Evolutionary conservation across 768 basidiomycete species (phyloP), one percentile per base, ranked within the genome.

Genomic region (Termitomyces sp.): DNA sequence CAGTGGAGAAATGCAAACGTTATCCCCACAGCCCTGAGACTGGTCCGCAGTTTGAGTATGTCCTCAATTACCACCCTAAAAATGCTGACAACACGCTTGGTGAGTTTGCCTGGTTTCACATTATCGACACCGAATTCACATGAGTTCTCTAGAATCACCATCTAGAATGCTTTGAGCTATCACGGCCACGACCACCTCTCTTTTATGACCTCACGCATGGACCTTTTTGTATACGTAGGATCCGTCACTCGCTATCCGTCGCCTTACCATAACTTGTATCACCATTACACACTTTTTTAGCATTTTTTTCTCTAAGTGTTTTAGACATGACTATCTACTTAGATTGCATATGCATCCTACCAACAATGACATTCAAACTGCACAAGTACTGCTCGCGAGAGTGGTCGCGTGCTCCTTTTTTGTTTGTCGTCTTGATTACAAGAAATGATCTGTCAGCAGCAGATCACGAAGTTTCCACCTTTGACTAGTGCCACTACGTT

Each of bases 1-100:
- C 75, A 3, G 89, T 91, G 49, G 88, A 87, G 70, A 91, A 91
- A 74, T 89, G 79, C 74, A 81, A 77, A 46, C 77, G 86, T 9
- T 90, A 83, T 69, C 87, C 87, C 0, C 80, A 85, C 66, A 87
- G 86, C 64, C 89, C 89, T 15, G 89, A 91, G 72, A 91, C 89
- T 2, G 88, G 89, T 17, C 77, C 85, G 1, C 89, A 91, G 68
- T 85, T 83, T 66, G 85, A 90, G 63, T 91, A 83, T 65, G 89
- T 91, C 21, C 77, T 74, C 64, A 80, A 78, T 63, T 89, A 87
- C 62, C 68, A 71, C 33, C 66, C 67, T 23, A 60, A 69, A 50
- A 30, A 45, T 5, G 5, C 21, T 19, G 46, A 57, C 48, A 40
- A 5, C 58, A 33, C 23, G 23, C 35, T 19, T 47, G 30, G 63